Conservation (phyloP, 345 rosid genomes). For the Moricandia moricandioides region DNA sequence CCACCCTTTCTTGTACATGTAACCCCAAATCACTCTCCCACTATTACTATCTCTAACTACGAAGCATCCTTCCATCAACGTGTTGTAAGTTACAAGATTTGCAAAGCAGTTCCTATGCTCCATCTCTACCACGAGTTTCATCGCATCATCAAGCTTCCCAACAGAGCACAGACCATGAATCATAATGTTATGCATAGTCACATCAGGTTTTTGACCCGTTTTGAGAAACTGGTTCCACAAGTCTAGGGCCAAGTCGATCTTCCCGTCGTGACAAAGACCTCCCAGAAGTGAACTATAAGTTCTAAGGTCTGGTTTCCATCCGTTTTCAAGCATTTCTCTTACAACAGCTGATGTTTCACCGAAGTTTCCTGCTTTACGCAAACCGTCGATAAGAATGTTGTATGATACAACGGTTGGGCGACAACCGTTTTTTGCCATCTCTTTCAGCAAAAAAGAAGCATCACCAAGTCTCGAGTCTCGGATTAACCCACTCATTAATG, state of each 20-base stretch:
- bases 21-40: slow-evolving; percentile 65
- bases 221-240: slow-evolving; percentile 63
- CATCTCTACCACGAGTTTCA: slow-evolving; percentile 58
- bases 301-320: slow-evolving; percentile 65
- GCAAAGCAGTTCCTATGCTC: slow-evolving; percentile 50
- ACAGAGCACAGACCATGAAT: slow-evolving; percentile 80
- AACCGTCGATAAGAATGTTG: slow-evolving; percentile 68
- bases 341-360: slow-evolving; percentile 59
- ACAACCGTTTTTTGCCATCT: slow-evolving; percentile 51
- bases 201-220: slow-evolving; percentile 62
- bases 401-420: slow-evolving; percentile 60
- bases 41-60: slow-evolving; percentile 53
- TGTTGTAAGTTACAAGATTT: slow-evolving; percentile 80
- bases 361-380: slow-evolving; percentile 71
- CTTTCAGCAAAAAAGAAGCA: slow-evolving; percentile 54
- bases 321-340: slow-evolving; percentile 76
- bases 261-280: slow-evolving; percentile 68
- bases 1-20: slow-evolving; percentile 50
- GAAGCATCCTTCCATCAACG: slow-evolving; percentile 81
- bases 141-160: slow-evolving; percentile 66
- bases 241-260: slow-evolving; percentile 60
- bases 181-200: slow-evolving; percentile 71
- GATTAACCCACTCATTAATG: slow-evolving; percentile 65
- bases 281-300: slow-evolving; percentile 74
- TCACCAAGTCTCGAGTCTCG: slow-evolving; percentile 60